Evolutionary conservation across 768 basidiomycete species (phyloP), one percentile per base, ranked within the genome.

Genomic region (Hypholoma sublateritium): DNA sequence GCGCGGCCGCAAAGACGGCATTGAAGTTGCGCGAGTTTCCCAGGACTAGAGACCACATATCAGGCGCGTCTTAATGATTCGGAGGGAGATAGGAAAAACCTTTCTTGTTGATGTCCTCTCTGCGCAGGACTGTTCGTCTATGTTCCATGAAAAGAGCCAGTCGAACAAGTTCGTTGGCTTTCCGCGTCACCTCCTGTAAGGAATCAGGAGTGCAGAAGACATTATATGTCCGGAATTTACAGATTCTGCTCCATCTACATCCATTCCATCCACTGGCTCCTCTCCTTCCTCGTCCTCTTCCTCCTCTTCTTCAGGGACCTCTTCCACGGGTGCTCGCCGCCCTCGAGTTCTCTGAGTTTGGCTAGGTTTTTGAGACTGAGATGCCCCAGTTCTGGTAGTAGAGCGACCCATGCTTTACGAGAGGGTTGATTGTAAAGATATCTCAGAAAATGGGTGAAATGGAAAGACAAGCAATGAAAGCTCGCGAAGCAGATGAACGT

Each of bases 41-140:
- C 14, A 78, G 65, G 5, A 76, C 76, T 79, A 25, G 42, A 22
- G 11, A 16, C 9, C 39, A 19, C 22, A 35, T 16, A 57, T 36
- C 42, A 9, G 28, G 35, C 19, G 3, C 16, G 17, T 13, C 13
- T 13, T 47, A 36, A 3, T 21, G 4, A 5, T 55, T 37, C 21
- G 37, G 13, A 36, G 36, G 16, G 19, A 47, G 8, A 25, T 7
- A 44, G 5, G 22, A 58, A 9, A 49, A 54, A 87, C 95, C 85
- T 78, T 91, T 91, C 73, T 94, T 95, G 37, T 80, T 84, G 49
- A 95, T 90, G 39, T 96, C 93, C n/a, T 94, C 89, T 39, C 92
- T 78, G 36, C 82, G 81, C 48, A 97, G 70, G 2, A 85, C 78
- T 11, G 74, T 70, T 50, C 91, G 80, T 66, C 79, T 84, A 53